Evolutionary conservation across 768 basidiomycete genomes (phyloP).

Genomic region (Albatrellus ellisii): DNA sequence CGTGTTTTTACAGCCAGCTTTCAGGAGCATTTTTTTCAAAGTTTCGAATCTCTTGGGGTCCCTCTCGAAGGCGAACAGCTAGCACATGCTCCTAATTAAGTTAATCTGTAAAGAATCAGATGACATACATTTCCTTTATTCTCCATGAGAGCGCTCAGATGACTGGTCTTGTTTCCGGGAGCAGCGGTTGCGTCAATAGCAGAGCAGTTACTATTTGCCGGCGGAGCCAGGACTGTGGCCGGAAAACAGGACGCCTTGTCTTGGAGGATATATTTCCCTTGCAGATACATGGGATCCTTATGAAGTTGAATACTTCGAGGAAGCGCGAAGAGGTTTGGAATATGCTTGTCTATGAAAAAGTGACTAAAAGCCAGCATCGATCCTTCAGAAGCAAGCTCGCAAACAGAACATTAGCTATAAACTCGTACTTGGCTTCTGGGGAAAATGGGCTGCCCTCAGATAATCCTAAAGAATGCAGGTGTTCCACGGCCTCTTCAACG

Average conservation of each 20-base stretch:
- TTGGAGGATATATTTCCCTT: slow-evolving; percentile 83
- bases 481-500: slow-evolving; percentile 45
- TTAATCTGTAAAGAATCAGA: not conserved
- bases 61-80: slow-evolving; percentile 85
- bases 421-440: slow-evolving; percentile 19
- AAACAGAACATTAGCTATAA: too few relatives aligned
- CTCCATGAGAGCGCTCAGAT: slow-evolving; percentile 78
- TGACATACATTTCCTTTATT: slow-evolving; percentile 60
- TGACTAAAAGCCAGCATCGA: slow-evolving; percentile 25
- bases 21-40: slow-evolving; percentile 74
- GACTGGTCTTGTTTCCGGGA: slow-evolving; percentile 96
- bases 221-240: slow-evolving; percentile 73
- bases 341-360: slow-evolving; percentile 67
- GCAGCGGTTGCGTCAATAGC: slow-evolving; percentile 95
- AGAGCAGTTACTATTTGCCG: slow-evolving; percentile 32
- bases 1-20: slow-evolving; percentile 74
- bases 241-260: slow-evolving; percentile 99
- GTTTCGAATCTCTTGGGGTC: slow-evolving; percentile 75
- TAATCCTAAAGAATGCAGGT: slow-evolving; percentile 46
- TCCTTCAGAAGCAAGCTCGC: not conserved
- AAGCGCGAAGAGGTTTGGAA: slow-evolving; percentile 73
- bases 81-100: too few relatives aligned
- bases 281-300: slow-evolving; percentile 56
- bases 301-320: slow-evolving; percentile 52
- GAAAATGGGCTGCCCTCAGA: slow-evolving; percentile 33